phyloP scores from a whole-genome alignment of 805 yeast species.

The Scheffersomyces ergatensis region DNA sequence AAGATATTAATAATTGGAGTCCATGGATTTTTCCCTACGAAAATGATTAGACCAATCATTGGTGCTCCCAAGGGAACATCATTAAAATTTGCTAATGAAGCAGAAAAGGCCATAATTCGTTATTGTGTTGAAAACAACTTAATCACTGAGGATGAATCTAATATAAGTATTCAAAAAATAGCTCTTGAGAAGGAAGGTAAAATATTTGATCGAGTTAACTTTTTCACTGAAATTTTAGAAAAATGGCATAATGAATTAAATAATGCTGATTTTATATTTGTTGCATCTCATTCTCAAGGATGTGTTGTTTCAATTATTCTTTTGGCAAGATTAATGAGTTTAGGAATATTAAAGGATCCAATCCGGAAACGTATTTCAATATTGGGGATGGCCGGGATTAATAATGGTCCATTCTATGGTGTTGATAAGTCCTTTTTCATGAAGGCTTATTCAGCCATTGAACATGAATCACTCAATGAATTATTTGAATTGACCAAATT shows the following conservation, averaged over 20 bases:
- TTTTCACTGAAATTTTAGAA: slow-evolving; percentile 67
- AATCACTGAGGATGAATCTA: slow-evolving; percentile 27
- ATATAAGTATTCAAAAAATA: slow-evolving; percentile 70
- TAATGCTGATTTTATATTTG: slow-evolving; percentile 79
- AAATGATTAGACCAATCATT: slow-evolving; percentile 76
- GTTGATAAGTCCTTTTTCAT: slow-evolving; percentile 80
- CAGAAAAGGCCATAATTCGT: slow-evolving; percentile 69
- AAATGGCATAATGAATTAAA: slow-evolving; percentile 62
- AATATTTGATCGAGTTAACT: slow-evolving; percentile 80
- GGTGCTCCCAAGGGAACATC: slow-evolving; percentile 99
- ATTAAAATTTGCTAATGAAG: slow-evolving; percentile 83
- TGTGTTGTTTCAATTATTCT: slow-evolving; percentile 85
- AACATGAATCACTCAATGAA: slow-evolving; percentile 81
- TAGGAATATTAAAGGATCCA: slow-evolving; percentile 43
- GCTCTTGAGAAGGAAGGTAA: slow-evolving; percentile 95
- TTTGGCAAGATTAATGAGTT: slow-evolving; percentile 67
- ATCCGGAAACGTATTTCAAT: slow-evolving; percentile 56
- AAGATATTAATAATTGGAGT: slow-evolving; percentile 85
- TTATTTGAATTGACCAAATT: slow-evolving; percentile 84
- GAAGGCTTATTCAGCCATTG: slow-evolving; percentile 87
- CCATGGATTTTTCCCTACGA: slow-evolving; percentile 94
- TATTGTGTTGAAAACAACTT: slow-evolving; percentile 51
- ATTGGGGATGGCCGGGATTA: slow-evolving; percentile 93
- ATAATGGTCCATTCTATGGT: slow-evolving; percentile 92
- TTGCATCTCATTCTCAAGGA: slow-evolving; percentile 96